Base-by-base conservation (phyloP, 1,284 basidiomycete species). In the Apiotrichum porosum region DNA sequence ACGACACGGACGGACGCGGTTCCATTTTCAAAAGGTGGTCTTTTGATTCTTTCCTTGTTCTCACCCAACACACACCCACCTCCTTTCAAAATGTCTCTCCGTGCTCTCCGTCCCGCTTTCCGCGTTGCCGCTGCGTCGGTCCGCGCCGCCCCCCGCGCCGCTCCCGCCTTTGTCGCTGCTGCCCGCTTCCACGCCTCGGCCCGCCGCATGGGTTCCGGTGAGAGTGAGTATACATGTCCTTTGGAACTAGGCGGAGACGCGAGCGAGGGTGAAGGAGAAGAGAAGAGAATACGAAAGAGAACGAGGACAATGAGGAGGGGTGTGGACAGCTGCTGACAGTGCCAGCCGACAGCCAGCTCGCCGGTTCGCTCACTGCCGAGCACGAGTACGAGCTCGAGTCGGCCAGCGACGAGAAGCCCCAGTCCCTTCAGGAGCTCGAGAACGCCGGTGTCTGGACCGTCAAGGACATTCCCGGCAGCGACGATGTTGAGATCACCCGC, bases 381-480 rank as follows among this genome's bases (percentile, higher is more conserved):
- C 79, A 94, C 61, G 78, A 83, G 55, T 95, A 86, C 72, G 93
- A 97, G 76, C 77, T 80, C 52, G 84, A 90, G 63, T 62, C 68
- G 28, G 76, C 78, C n/a, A 72, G 73, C n/a, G 77, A 79, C 37
- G 42, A 53, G 13, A 69, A 74, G 48, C 91, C 91, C 19, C 85
- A 85, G 26, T 94, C 91, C 70, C 69, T 97, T 62, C 80, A 80
- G 63, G 73, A 79, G 22, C 91, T 97, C 79, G 82, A 83, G 69
- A 75, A 74, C 38, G 77, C 83, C 59, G 84, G 85, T 28, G 71
- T 86, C 19, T 97, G 93, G 90, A 73, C 90, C 81, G 80, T 97
- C 60, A 77, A 82, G 56, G 89, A 95, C 68, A 71, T 72, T 24
- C 60, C 77, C 8, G 88, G 85, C 28, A 80, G 82, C 38, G 93